Conservation (phyloP, 257 asterid genomes). For the Solanum gandarillasii region DNA sequence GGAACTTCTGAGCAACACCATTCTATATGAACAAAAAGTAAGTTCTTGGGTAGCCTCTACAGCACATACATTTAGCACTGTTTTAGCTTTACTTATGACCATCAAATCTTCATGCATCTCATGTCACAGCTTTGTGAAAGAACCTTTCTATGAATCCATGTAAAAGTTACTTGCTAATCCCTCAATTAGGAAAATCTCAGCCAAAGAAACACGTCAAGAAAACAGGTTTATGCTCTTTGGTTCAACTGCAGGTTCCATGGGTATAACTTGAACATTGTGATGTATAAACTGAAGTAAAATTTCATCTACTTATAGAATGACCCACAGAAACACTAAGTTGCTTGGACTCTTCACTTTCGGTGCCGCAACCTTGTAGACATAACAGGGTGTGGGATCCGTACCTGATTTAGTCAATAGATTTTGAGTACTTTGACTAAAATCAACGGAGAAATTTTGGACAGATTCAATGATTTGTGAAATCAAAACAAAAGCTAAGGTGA, state of each 20-base stretch:
- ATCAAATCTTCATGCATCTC: background rate
- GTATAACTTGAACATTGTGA: background rate
- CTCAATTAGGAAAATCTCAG: background rate
- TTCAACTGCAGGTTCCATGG: background rate
- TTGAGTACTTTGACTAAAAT: background rate
- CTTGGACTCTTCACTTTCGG: background rate
- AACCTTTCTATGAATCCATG: background rate
- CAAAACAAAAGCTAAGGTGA: background rate
- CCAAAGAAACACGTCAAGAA: background rate
- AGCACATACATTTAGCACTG: background rate
- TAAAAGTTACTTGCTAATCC: background rate
- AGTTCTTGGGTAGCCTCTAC: conserved; percentile 15
- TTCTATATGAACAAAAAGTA: conserved; percentile 68
- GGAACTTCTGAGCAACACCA: conserved; percentile 54
- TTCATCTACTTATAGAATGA: background rate
- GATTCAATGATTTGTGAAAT: background rate
- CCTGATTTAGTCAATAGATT: background rate
- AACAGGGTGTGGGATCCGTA: background rate
- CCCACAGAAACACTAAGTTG: background rate
- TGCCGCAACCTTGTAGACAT: background rate
- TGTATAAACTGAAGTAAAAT: background rate
- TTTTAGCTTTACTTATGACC: background rate
- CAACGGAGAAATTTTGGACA: background rate
- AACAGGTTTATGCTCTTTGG: background rate
- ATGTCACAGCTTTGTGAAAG: background rate